Evolutionary conservation across 345 rosid genomes (phyloP), one percentile per base, ranked within the genome.

Genomic region (Noccaea bulbosa): DNA sequence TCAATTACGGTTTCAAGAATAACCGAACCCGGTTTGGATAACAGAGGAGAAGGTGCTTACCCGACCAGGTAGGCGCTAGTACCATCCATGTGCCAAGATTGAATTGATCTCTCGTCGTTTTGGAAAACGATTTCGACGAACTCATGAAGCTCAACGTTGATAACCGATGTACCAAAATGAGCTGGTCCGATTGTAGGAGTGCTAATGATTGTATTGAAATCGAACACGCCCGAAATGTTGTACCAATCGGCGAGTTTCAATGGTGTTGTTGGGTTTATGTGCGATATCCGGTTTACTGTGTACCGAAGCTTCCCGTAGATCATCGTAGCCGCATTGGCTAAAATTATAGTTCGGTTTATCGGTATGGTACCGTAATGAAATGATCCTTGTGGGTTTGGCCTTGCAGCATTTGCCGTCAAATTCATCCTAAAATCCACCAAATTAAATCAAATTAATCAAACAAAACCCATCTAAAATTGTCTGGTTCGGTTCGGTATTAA

Each of bases 351-450:
- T 73, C 81, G 82, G 22, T 6, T 49, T 22, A 87, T 59, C 0
- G 24, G 73, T 71, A 93, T 91, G 8, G 78, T 56, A 3, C 89
- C 88, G 34, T 93, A 91, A 41, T 86, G 98, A 83, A 57, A 93
- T 48, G 98, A 88, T 9, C 98, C 97, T 77, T 93, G 98, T 3
- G 97, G 98, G 63, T 93, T 93, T 10, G 97, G 97, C 69, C 98
- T 82, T 2, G 98, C 96, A 56, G 97, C 97, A 75, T 87, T 93
- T 62, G 97, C 93, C 11, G 97, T 88, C 82, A 90, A 78, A 55
- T 93, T 81, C 83, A 77, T 53, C 81, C 98, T 91, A 69, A n/a
- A 7, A 17, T 10, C 8, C 14, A 58, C 0, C n/a, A 16, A 44
- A 16, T 59, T 8, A 22, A 22, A 22, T 22, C 24, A 22, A 22